Conservation (phyloP, 139 green algal genomes). For the Chlamydomonas schloesseri region DNA sequence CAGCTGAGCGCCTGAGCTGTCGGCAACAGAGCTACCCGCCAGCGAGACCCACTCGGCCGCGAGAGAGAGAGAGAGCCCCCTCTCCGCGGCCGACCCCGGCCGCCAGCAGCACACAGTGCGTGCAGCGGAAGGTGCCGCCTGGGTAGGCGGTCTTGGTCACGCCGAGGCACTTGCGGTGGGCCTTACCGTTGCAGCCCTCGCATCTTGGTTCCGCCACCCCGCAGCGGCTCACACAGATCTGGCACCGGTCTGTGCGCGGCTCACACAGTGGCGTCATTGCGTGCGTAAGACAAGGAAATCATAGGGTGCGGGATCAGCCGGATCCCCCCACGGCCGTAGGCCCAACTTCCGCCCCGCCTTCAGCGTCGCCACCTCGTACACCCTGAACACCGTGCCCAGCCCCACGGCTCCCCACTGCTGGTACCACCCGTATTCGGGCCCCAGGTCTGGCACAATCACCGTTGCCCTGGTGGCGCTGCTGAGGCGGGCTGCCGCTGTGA, state of each 20-base stretch:
- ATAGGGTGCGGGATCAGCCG: not conserved
- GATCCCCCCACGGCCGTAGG: not conserved
- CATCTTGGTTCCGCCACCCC: not conserved
- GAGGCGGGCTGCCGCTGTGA: not conserved
- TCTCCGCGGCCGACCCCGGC: not conserved
- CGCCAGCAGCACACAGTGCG: not conserved
- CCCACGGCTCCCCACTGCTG: not conserved
- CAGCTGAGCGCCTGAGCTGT: not conserved
- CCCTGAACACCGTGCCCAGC: not conserved
- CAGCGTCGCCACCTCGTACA: not conserved
- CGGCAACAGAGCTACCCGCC: too few relatives aligned
- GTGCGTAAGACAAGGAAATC: not conserved
- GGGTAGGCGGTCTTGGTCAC: not conserved
- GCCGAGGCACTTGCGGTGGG: not conserved
- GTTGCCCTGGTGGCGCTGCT: not conserved
- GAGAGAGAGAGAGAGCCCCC: not conserved
- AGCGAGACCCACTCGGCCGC: not conserved
- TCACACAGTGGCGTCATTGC: not conserved
- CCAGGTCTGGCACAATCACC: conserved; percentile 13
- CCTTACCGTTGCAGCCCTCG: not conserved
- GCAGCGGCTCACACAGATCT: not conserved
- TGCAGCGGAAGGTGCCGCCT: not conserved
- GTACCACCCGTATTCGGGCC: not conserved
- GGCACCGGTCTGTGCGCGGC: not conserved
- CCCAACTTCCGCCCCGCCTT: not conserved